Conservation (phyloP, 495 filamentous ascomycete species). For the Penicillium lividum region DNA sequence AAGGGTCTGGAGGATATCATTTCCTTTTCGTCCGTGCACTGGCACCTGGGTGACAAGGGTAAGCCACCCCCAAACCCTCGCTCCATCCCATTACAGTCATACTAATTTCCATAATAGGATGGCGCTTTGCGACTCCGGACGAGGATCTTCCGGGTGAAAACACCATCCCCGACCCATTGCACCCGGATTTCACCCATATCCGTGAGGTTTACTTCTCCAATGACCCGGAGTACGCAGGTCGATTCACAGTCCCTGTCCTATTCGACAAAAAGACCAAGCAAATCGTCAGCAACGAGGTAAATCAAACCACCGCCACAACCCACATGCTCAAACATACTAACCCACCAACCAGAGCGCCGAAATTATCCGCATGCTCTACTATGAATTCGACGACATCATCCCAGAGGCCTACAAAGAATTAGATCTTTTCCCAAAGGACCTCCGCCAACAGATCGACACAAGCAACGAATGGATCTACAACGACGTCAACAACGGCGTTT, state of each 20-base stretch:
- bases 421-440: slow-evolving; percentile 61
- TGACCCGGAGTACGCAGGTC: slow-evolving; percentile 58
- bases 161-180: slow-evolving; percentile 52
- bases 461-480: slow-evolving; percentile 83
- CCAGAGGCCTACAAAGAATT: slow-evolving; percentile 55
- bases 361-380: slow-evolving; percentile 71
- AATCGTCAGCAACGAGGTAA: slow-evolving; percentile 60
- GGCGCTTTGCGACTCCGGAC: slow-evolving; percentile 71
- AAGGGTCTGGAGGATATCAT: slow-evolving; percentile 70
- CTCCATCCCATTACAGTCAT: slow-evolving; percentile 1
- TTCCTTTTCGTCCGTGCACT: slow-evolving; percentile 65
- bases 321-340: not conserved
- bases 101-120: slow-evolving; percentile 50
- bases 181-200: slow-evolving; percentile 55
- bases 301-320: not conserved
- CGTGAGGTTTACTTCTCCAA: slow-evolving; percentile 63
- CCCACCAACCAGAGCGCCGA: slow-evolving; percentile 41
- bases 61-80: not conserved
- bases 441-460: slow-evolving; percentile 66
- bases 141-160: slow-evolving; percentile 64
- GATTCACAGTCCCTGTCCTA: slow-evolving; percentile 63
- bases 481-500: slow-evolving; percentile 85
- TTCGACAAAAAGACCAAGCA: slow-evolving; percentile 61
- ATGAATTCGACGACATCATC: slow-evolving; percentile 72
- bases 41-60: slow-evolving; percentile 66